Percentiles rank a stretch among this genome's conserved stretches.
Conservation (phyloP, 106 monocot species). For the Allium sativum region DNA sequence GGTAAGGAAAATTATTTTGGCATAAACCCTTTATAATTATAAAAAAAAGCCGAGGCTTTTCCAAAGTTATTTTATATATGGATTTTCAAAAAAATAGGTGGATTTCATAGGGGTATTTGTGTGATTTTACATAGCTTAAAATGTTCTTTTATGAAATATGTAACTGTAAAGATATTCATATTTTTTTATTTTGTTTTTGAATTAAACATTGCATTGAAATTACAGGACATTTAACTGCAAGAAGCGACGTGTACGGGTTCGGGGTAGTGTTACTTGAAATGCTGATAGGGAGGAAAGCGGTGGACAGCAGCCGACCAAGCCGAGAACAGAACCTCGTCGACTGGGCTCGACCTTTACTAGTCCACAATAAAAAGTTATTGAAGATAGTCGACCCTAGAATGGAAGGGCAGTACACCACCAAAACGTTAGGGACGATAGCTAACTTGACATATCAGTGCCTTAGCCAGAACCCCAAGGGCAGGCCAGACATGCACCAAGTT, state of each 20-base stretch:
- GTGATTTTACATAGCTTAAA: too few species aligned
- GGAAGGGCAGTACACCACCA: constrained; percentile 29
- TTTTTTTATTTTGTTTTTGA: too few species aligned
- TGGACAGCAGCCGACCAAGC: constrained; percentile 52
- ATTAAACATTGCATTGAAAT: too few species aligned
- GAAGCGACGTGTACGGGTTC: constrained; percentile 71
- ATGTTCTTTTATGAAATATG: too few species aligned
- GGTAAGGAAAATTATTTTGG: too few species aligned
- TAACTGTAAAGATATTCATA: too few species aligned
- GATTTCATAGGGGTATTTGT: too few species aligned
- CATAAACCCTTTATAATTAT: too few species aligned
- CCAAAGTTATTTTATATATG: too few species aligned
- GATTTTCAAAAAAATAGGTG: too few species aligned
- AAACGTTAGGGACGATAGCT: constrained; percentile 27
- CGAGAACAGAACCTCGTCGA: constrained; percentile 61
- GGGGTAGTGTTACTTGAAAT: constrained; percentile 74
- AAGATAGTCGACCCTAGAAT: constrained; percentile 52
- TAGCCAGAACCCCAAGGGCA: constrained; percentile 45
- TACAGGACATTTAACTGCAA: constrained; percentile 53
- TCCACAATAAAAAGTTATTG: constrained; percentile 41
- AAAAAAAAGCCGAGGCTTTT: too few species aligned
- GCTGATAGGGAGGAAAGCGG: constrained; percentile 43
- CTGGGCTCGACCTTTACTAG: constrained; percentile 58
- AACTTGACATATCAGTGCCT: constrained; percentile 59
- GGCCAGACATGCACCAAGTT: constrained; percentile 52